A percentile compares a stretch with the other conserved stretches of the same genome.
phyloP scores from a whole-genome alignment of 1,139 yeast genomes.

The Schizosaccharomyces versatilis region DNA sequence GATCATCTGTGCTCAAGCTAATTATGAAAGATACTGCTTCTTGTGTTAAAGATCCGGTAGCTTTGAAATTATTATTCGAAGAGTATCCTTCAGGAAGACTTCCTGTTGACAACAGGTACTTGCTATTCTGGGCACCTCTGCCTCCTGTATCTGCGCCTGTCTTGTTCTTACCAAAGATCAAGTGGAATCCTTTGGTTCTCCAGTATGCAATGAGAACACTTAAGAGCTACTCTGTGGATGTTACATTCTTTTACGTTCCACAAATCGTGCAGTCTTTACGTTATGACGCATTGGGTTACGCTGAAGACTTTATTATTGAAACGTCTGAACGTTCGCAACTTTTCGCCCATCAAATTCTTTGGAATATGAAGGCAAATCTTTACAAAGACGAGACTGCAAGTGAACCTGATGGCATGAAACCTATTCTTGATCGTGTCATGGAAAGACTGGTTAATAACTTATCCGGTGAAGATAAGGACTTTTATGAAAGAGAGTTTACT shows the following conservation, averaged over 20 bases:
- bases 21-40: constrained; percentile 36
- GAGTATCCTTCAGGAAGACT: constrained; percentile 13
- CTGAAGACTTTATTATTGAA: constrained; percentile 69
- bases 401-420: constrained; percentile 64
- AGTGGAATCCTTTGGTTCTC: constrained; percentile 41
- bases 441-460: constrained; percentile 43
- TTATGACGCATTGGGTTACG: constrained; percentile 64
- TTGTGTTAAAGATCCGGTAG: constrained; percentile 40
- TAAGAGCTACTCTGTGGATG: constrained; percentile 67
- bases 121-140: constrained; percentile 54
- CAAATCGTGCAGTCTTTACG: constrained; percentile 87
- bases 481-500: constrained; percentile 63
- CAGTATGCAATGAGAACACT: constrained; percentile 84
- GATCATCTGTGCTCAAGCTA: constrained; percentile 27
- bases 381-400: constrained; percentile 67
- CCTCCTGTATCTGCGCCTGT: constrained; percentile 75
- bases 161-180: constrained; percentile 56
- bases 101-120: constrained; percentile 14
- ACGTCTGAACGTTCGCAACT: constrained; percentile 78
- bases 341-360: constrained; percentile 91
- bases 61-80: constrained; percentile 37
- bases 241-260: constrained; percentile 90
- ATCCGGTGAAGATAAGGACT: constrained; percentile 35
- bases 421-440: constrained; percentile 55
- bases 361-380: constrained; percentile 93